phyloP scores from a whole-genome alignment of 495 filamentous ascomycete species.

The Neurospora sp. region DNA sequence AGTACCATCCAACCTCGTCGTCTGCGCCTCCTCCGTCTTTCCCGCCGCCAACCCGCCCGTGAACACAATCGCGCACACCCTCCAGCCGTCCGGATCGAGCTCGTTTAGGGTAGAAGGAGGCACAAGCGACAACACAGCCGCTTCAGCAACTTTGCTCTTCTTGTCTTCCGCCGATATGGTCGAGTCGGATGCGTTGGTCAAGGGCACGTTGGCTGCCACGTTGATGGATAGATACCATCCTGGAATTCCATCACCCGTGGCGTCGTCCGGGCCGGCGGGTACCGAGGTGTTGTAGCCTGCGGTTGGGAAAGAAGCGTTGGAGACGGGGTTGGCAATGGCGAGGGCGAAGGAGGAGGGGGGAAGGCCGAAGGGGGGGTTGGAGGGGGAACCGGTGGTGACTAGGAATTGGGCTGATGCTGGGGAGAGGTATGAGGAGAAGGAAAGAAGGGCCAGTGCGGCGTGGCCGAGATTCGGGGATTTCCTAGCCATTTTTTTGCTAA shows the following conservation, averaged over 20 bases:
- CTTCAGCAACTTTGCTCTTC: neutral
- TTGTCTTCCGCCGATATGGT: neutral
- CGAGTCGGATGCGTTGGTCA: neutral
- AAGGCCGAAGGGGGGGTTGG: slow-evolving; percentile 5
- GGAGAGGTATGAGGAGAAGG: neutral
- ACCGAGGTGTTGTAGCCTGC: slow-evolving; percentile 11
- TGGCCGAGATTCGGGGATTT: too few species aligned
- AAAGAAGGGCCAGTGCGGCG: neutral
- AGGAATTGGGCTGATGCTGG: neutral
- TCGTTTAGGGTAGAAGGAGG: neutral
- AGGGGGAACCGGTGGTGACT: neutral
- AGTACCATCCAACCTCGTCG: neutral
- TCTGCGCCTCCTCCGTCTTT: neutral
- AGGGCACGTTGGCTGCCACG: slow-evolving; percentile 7
- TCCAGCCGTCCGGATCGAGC: neutral
- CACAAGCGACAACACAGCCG: slow-evolving; percentile 3
- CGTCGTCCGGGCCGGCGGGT: slow-evolving; percentile 2
- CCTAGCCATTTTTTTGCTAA: too few species aligned
- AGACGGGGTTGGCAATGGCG: neutral
- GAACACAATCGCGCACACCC: slow-evolving; percentile 13
- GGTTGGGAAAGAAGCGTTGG: slow-evolving; percentile 3
- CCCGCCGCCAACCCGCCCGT: neutral
- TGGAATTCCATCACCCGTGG: neutral
- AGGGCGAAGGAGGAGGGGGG: neutral
- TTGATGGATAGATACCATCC: slow-evolving; percentile 7